Evolutionary conservation across 345 rosid genomes (phyloP).

Genomic region (Odontarrhena argentea): DNA sequence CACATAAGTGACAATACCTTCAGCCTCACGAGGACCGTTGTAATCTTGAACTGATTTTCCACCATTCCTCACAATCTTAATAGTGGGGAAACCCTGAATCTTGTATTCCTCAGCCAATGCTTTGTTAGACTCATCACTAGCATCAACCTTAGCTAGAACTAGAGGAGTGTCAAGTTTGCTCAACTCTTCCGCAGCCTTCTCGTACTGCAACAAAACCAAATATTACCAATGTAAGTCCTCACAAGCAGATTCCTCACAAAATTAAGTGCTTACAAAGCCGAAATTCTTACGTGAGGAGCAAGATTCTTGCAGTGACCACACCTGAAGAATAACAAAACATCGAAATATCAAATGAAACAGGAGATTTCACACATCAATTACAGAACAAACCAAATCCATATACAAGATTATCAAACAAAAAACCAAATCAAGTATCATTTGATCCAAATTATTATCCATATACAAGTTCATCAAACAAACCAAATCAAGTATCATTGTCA

Average conservation of each 20-base stretch:
- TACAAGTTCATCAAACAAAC: too few species aligned
- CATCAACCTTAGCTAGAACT: slow-evolving; percentile 88
- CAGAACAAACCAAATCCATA: background rate
- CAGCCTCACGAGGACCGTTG: slow-evolving; percentile 97
- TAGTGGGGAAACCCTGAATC: slow-evolving; percentile 84
- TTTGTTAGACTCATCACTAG: slow-evolving; percentile 70
- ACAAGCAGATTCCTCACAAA: background rate
- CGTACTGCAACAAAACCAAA: slow-evolving; percentile 55
- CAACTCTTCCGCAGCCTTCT: slow-evolving; percentile 88
- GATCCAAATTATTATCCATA: too few species aligned
- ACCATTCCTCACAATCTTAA: slow-evolving; percentile 83
- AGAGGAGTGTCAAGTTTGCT: slow-evolving; percentile 65
- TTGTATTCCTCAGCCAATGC: slow-evolving; percentile 59
- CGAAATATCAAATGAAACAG: background rate
- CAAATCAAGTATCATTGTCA: background rate
- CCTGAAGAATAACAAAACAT: slow-evolving; percentile 48
- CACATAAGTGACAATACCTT: slow-evolving; percentile 75
- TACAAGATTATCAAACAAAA: too few species aligned
- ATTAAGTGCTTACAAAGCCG: background rate
- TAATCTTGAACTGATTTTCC: slow-evolving; percentile 80
- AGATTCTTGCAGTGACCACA: slow-evolving; percentile 95
- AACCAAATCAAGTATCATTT: slow-evolving; percentile 1
- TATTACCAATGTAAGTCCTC: slow-evolving; percentile 1
- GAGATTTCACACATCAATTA: slow-evolving; percentile 11
- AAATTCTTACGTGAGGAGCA: slow-evolving; percentile 79